Conservation (phyloP, 441 rosid genomes). For the Gossypium trilobum region DNA sequence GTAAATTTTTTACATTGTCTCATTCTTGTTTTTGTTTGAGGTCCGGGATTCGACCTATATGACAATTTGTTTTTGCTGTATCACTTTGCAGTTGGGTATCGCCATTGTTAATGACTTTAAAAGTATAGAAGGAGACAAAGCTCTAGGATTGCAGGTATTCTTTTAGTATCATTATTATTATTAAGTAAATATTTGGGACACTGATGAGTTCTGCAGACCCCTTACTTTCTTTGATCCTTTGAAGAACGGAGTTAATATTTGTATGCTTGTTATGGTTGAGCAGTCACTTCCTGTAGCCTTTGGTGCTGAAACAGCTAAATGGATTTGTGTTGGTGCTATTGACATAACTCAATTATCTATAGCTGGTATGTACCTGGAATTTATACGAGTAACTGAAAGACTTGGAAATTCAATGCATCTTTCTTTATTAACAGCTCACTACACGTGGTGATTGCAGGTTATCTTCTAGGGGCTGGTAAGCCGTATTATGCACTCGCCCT, state of each 20-base stretch:
- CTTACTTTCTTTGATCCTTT: conserved; percentile 6
- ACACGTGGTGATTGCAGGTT: conserved; percentile 42
- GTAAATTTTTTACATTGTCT: conserved; percentile 28
- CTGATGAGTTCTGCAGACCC: not conserved
- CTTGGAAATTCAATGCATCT: not conserved
- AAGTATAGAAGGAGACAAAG: conserved; percentile 92
- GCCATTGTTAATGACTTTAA: conserved; percentile 96
- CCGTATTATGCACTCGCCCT: conserved; percentile 80
- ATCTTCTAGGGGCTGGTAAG: conserved; percentile 85
- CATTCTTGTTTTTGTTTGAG: not conserved
- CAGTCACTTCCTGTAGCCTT: conserved; percentile 96
- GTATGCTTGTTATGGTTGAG: conserved; percentile 9
- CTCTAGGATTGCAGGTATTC: conserved; percentile 79
- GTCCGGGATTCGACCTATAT: not conserved
- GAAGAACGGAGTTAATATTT: not conserved
- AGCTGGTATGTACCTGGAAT: conserved; percentile 51
- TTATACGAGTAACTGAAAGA: not conserved
- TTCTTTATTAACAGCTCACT: not conserved
- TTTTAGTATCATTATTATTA: not conserved
- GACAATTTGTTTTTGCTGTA: conserved; percentile 12
- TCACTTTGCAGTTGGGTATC: conserved; percentile 60
- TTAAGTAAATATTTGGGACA: not conserved
- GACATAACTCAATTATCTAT: conserved; percentile 86
- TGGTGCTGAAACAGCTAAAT: conserved; percentile 92
- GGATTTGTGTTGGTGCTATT: conserved; percentile 95